Conservation (phyloP, 768 basidiomycete species). For the Candolleomyces aberdarensis region DNA sequence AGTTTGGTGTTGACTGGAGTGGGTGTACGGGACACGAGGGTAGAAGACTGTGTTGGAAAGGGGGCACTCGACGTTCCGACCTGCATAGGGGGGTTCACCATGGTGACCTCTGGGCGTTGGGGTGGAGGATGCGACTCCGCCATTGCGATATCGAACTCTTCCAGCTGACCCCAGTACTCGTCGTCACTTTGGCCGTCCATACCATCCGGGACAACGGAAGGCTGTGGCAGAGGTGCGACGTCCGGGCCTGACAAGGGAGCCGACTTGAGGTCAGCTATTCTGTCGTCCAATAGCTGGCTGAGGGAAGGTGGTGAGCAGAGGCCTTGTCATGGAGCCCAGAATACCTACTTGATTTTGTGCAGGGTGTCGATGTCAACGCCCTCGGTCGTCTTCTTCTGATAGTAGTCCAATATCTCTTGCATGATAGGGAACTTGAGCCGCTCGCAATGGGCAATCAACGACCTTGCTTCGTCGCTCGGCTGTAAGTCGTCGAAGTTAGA, state of each 20-base stretch:
- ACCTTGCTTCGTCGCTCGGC: neutral
- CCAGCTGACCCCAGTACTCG: conserved; percentile 43
- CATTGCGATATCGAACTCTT: conserved; percentile 31
- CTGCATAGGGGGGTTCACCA: no score
- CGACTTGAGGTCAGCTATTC: conserved; percentile 3
- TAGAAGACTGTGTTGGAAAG: neutral
- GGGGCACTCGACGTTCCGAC: no score
- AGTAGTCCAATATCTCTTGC: conserved; percentile 6
- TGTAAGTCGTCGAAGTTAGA: no score
- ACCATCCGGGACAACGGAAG: conserved; percentile 11
- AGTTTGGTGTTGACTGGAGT: neutral
- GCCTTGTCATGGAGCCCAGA: neutral
- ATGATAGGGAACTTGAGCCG: neutral
- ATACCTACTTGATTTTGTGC: neutral
- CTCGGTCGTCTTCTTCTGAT: neutral
- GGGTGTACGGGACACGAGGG: neutral
- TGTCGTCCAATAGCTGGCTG: conserved; percentile 7
- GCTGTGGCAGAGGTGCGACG: neutral
- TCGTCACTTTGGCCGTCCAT: conserved; percentile 40
- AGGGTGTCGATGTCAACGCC: conserved; percentile 1
- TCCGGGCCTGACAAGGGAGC: neutral
- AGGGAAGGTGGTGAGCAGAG: neutral
- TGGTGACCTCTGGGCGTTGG: neutral
- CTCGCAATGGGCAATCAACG: neutral
- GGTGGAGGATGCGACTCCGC: conserved; percentile 20